phyloP scores from a whole-genome alignment of 2,329 filamentous ascomycete species.

The Claviceps sp. region DNA sequence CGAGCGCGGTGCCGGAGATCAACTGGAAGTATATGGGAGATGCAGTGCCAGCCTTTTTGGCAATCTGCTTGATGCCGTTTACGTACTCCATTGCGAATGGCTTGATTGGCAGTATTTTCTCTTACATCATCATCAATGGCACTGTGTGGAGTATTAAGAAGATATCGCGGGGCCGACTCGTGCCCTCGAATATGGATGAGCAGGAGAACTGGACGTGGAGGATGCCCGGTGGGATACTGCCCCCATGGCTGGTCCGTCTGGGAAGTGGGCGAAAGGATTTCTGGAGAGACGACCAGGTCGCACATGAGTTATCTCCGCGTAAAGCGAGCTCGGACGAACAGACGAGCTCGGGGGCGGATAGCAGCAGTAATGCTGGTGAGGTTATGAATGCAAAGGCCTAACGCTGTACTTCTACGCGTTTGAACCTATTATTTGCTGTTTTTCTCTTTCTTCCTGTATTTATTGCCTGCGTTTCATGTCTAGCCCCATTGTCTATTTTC shows the following conservation, averaged over 20 bases:
- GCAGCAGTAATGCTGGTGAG: neutral
- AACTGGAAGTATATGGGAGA: slow-evolving; percentile 84
- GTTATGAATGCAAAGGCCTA: neutral
- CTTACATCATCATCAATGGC: slow-evolving; percentile 65
- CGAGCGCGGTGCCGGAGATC: slow-evolving; percentile 62
- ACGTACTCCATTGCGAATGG: slow-evolving; percentile 83
- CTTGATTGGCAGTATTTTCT: slow-evolving; percentile 65
- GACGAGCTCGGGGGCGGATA: neutral
- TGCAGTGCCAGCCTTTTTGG: slow-evolving; percentile 71
- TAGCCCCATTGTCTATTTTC: too few relatives aligned
- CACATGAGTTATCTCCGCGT: slow-evolving; percentile 4
- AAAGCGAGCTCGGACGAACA: slow-evolving; percentile 11
- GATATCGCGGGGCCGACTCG: slow-evolving; percentile 52
- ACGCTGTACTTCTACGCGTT: neutral
- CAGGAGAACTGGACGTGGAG: slow-evolving; percentile 74
- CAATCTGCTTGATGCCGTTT: slow-evolving; percentile 77
- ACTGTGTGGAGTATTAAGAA: slow-evolving; percentile 56
- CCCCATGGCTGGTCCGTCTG: slow-evolving; percentile 57
- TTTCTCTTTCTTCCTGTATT: neutral
- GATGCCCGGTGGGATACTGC: slow-evolving; percentile 60
- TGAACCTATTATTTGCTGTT: neutral
- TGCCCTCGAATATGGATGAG: slow-evolving; percentile 60
- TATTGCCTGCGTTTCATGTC: too few relatives aligned
- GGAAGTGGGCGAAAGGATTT: slow-evolving; percentile 58
- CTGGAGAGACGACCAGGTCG: slow-evolving; percentile 36